Base-by-base conservation (phyloP, 2,329 filamentous ascomycete species). In the Pestalotiopsis sp. region DNA sequence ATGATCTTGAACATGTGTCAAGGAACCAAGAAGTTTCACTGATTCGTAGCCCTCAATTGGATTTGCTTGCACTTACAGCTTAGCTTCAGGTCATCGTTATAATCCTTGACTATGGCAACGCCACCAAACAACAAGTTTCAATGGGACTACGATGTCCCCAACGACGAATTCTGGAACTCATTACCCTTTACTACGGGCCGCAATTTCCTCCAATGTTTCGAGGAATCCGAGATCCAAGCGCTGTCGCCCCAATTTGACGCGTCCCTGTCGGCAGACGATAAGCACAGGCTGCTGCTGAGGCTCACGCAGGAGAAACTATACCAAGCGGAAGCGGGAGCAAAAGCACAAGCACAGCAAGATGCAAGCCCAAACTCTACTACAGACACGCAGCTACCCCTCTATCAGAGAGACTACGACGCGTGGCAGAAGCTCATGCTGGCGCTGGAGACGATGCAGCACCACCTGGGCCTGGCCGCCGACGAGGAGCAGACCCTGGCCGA, bases 371-470 rank as follows among this genome's bases (percentile, higher is more conserved):
- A 36, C 14, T 59, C 57, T 17, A 36, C 57, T 17, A 36, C 23
- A 59, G 20, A 23, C 12, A 4, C 4, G 25, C 27, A 11, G 25
- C 27, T 4, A n/a, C 59, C 13, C 3, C 39, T 64, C n/a, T 17
- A 64, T 7, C 38, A 45, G 2, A 39, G 5, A 7, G 38, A 64
- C 25, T 49, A 25, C 13, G 61, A 49, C 36, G 61, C 39, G 12
- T 64, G 61, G 61, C 61, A 49, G 20, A 45, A 49, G n/a, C 20
- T 64, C 38, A 64, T 64, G 61, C 39, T 64, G n/a, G 61, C 38
- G 12, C n/a, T 49, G 14, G 61, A 25, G 38, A 64, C 61, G 23
- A 45, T 52, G 38, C 61, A 64, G 61, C 36, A 64, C 20, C 5
- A 45, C 4, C 61, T 64, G 3, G 61, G 61, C 23, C 39, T 64